Evolutionary conservation across 768 basidiomycete species (phyloP), one percentile per base, ranked within the genome.

Genomic region (Trichaptum fuscoviolaceum): DNA sequence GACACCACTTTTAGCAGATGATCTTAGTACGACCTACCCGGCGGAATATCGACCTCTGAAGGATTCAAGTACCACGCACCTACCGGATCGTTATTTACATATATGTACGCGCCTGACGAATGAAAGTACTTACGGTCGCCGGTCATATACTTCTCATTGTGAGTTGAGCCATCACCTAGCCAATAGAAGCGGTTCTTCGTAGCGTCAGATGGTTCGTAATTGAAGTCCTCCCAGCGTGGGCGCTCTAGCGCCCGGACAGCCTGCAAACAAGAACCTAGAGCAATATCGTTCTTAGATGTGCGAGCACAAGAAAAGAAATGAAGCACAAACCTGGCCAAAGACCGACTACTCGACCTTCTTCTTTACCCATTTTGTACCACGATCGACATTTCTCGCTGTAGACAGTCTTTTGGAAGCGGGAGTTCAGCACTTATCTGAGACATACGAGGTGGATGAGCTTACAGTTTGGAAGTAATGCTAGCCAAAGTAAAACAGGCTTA

Each of bases 161-260:
- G 73, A 7, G 85, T 85, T 70, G 83, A 83, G 18, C 88, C 87
- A 65, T 87, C 82, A 1, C 88, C 87, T 7, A 88, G 77, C 84
- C 85, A 90, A 66, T 82, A 77, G 69, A 88, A 79, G 10, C 83
- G 73, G 69, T 87, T 87, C 63, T 74, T 75, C 57, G 75, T 72
- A 6, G 70, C 76, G 65, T 83, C 82, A 3, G 82, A 70, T 5
- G 65, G 74, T 70, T 87, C 82, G 66, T 85, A 87, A 58, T 80
- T 78, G 67, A 78, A 89, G 69, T 89, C 88, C 67, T 89, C 88
- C 86, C 87, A 89, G 6, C 87, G 82, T 6, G 87, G 87, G 71
- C 85, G 73, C 42, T 76, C 75, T 6, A 89, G 73, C 1, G 82
- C 80, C 27, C 77, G 79, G 6, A 78, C 74, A 0, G 83, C 85